These are phyloP conservation scores for Hypsizygus marmoreus DNA, from an alignment of 768 basidiomycete genomes.

Conservation along the genomic window DNA sequence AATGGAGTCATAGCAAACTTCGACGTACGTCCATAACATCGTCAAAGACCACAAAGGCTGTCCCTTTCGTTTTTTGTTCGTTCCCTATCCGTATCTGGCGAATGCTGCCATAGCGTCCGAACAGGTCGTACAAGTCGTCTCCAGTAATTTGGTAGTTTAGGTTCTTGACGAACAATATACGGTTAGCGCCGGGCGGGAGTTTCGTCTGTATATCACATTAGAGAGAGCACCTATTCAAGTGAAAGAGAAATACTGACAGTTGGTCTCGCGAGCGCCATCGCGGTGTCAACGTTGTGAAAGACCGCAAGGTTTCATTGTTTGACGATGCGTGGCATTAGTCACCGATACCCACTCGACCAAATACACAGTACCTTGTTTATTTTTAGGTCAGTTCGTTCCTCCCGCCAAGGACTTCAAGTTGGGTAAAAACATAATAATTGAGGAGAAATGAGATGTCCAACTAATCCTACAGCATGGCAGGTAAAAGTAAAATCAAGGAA, in stretches of 20 bases:
- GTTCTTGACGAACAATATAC: conserved; percentile 93
- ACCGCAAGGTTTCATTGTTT: neutral
- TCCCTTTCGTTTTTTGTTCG: conserved; percentile 90
- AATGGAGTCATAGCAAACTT: neutral
- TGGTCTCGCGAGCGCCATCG: conserved; percentile 71
- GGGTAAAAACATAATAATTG: too few relatives aligned
- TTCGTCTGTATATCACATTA: conserved; percentile 54
- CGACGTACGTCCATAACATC: conserved; percentile 90
- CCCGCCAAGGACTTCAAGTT: too few relatives aligned
- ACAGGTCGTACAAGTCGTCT: conserved; percentile 94
- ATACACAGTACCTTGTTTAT: too few relatives aligned
- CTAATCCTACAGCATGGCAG: too few relatives aligned
- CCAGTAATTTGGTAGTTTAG: conserved; percentile 91
- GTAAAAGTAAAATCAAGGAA: neutral
- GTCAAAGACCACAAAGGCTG: conserved; percentile 95
- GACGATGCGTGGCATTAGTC: too few relatives aligned
- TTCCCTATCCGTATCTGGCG: conserved; percentile 94
- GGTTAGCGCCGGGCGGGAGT: conserved; percentile 89
- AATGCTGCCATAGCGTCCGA: conserved; percentile 96
- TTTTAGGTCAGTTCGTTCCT: too few relatives aligned
- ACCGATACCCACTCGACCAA: too few relatives aligned
- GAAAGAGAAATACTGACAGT: conserved; percentile 45
- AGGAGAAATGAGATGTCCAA: too few relatives aligned
- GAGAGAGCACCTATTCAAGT: neutral
- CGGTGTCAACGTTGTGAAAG: conserved; percentile 5